These are phyloP conservation scores for Fusarium compactum DNA, from an alignment of 2,329 filamentous ascomycete genomes.

Conservation along the genomic window DNA sequence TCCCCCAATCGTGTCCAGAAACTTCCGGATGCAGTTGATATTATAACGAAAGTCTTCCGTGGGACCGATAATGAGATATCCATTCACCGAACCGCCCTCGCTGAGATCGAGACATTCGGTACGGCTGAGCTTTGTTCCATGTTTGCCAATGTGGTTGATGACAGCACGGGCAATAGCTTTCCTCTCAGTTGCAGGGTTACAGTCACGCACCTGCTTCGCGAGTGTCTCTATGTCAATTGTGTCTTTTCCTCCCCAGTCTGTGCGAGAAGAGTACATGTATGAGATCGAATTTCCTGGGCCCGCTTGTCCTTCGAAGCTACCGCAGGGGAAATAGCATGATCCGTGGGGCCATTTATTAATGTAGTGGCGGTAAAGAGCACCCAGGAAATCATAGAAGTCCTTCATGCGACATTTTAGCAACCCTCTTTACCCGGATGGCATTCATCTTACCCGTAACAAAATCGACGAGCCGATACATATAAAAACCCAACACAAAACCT, in stretches of 20 bases:
- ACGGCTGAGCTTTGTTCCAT: rapidly evolving
- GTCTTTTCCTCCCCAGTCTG: not conserved
- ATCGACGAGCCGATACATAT: not conserved
- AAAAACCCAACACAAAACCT: not conserved
- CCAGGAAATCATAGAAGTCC: not conserved
- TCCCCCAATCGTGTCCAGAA: not conserved
- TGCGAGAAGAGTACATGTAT: not conserved
- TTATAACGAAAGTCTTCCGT: not conserved
- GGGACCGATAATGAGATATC: not conserved
- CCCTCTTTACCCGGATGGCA: not conserved
- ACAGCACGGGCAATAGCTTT: not conserved
- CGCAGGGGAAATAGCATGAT: not conserved
- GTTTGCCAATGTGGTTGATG: rapidly evolving
- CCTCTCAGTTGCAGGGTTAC: not conserved
- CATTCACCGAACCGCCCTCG: not conserved
- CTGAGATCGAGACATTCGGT: not conserved
- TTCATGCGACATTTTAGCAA: not conserved
- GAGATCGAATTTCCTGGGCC: not conserved
- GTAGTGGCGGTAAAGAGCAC: not conserved
- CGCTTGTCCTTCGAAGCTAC: rapidly evolving
- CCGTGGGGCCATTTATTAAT: not conserved
- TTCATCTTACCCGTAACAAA: not conserved
- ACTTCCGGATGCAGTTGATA: not conserved
- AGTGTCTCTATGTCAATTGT: not conserved
- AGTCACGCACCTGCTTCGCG: not conserved